These are phyloP conservation scores for Boletellus sp. DNA, from an alignment of 768 basidiomycete genomes.

Conservation along the genomic window DNA sequence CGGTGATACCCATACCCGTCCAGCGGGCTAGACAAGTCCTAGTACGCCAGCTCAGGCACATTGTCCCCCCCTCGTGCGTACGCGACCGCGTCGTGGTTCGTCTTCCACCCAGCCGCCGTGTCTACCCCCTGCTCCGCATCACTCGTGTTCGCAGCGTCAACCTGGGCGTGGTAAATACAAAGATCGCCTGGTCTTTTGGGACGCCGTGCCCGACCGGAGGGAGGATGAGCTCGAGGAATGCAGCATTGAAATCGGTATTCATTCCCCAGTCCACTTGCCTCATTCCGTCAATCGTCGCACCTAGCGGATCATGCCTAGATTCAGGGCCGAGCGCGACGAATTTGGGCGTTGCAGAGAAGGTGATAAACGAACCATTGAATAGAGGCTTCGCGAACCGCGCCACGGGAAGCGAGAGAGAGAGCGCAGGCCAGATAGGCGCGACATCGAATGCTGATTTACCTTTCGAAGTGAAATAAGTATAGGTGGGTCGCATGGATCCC, in stretches of 20 bases:
- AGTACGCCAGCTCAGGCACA: slow-evolving; percentile 70
- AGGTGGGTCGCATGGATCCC: slow-evolving; percentile 58
- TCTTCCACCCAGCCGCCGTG: slow-evolving; percentile 43
- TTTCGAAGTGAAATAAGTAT: neutral
- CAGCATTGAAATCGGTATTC: slow-evolving; percentile 61
- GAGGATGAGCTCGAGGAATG: slow-evolving; percentile 61
- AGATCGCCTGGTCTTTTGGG: slow-evolving; percentile 70
- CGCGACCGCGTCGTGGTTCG: slow-evolving; percentile 57
- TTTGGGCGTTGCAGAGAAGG: slow-evolving; percentile 53
- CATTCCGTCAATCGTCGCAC: slow-evolving; percentile 39
- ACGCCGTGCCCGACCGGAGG: slow-evolving; percentile 56
- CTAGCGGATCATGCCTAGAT: slow-evolving; percentile 27
- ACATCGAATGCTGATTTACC: slow-evolving; percentile 11
- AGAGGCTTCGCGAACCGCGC: slow-evolving; percentile 60
- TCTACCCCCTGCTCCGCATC: neutral
- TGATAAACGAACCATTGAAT: slow-evolving; percentile 64
- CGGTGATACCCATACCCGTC: slow-evolving; percentile 26
- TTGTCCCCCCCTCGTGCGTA: slow-evolving; percentile 64
- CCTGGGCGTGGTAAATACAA: slow-evolving; percentile 81
- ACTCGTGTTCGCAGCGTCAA: slow-evolving; percentile 36
- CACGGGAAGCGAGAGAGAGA: slow-evolving; percentile 65
- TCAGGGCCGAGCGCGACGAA: slow-evolving; percentile 48
- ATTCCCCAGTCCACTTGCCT: slow-evolving; percentile 39
- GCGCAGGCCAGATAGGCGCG: slow-evolving; percentile 54
- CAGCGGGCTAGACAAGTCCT: slow-evolving; percentile 46